Conservation (phyloP, 2,329 filamentous ascomycete genomes). For the Cladosporium sp. region DNA sequence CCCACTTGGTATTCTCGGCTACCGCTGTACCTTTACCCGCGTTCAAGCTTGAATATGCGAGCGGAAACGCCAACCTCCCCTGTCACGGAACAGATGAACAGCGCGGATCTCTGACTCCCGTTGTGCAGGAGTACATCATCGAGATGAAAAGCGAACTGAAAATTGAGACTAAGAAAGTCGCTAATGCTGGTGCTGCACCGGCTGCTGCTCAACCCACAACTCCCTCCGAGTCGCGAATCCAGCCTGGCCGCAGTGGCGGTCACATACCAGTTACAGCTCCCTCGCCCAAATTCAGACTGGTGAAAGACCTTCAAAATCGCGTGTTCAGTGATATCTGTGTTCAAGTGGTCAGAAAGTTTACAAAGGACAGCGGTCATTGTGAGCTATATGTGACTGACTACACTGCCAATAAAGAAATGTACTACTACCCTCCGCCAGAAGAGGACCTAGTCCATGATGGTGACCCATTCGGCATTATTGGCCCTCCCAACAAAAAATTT, state of each 20-base stretch:
- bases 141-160: conserved; percentile 20
- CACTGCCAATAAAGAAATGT: conserved; percentile 65
- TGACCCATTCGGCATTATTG: conserved; percentile 54
- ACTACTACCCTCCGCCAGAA: conserved; percentile 45
- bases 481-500: conserved; percentile 49
- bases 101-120: conserved; percentile 17
- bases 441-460: conserved; percentile 41
- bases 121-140: conserved; percentile 33
- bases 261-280: neutral
- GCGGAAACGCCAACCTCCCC: conserved; percentile 17
- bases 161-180: neutral
- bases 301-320: conserved; percentile 48
- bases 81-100: conserved; percentile 4
- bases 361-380: conserved; percentile 37
- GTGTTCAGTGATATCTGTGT: conserved; percentile 66
- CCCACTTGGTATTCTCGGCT: conserved; percentile 23
- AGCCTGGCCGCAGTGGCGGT: neutral
- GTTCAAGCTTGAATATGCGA: conserved; percentile 26
- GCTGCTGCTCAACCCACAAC: neutral
- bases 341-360: conserved; percentile 60
- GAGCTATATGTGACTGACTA: conserved; percentile 79
- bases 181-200: neutral
- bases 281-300: conserved; percentile 8
- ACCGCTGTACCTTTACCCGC: conserved; percentile 21
- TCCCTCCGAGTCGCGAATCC: neutral